Evolutionary conservation across 2,329 filamentous ascomycete genomes (phyloP).

Genomic region (Cytospora paraplurivora): DNA sequence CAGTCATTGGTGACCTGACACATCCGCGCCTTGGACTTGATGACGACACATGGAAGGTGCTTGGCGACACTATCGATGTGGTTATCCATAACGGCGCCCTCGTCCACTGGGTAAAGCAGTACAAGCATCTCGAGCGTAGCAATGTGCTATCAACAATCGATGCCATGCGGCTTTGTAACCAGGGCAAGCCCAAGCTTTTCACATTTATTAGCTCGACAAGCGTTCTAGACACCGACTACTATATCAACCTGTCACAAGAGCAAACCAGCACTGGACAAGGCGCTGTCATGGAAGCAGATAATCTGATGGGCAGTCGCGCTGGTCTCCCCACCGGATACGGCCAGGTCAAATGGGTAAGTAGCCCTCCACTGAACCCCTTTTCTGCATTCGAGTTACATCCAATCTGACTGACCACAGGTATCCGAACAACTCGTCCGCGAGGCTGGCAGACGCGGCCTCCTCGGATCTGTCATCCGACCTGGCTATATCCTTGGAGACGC

Average conservation of each 20-base stretch:
- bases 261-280: slow-evolving; percentile 61
- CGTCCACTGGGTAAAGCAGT: slow-evolving; percentile 81
- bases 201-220: slow-evolving; percentile 82
- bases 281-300: slow-evolving; percentile 73
- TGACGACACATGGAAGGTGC: slow-evolving; percentile 65
- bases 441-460: slow-evolving; percentile 75
- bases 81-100: slow-evolving; percentile 81
- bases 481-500: slow-evolving; percentile 83
- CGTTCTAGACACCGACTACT: slow-evolving; percentile 70
- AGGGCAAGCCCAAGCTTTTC: slow-evolving; percentile 76
- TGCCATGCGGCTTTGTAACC: slow-evolving; percentile 72
- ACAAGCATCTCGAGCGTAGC: slow-evolving; percentile 66
- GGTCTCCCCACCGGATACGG: slow-evolving; percentile 88
- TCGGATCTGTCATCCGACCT: slow-evolving; percentile 75
- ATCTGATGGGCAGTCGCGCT: slow-evolving; percentile 72
- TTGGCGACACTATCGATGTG: slow-evolving; percentile 69
- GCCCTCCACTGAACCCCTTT: too few relatives aligned
- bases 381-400: too few relatives aligned
- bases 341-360: slow-evolving; percentile 79
- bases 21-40: slow-evolving; percentile 72
- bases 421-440: slow-evolving; percentile 71
- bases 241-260: slow-evolving; percentile 70
- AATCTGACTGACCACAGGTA: too few relatives aligned
- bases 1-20: slow-evolving; percentile 73
- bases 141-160: slow-evolving; percentile 86